Evolutionary conservation across 805 yeast species (phyloP), one percentile per base, ranked within the genome.

Genomic region (Cyberlindnera petersonii): DNA sequence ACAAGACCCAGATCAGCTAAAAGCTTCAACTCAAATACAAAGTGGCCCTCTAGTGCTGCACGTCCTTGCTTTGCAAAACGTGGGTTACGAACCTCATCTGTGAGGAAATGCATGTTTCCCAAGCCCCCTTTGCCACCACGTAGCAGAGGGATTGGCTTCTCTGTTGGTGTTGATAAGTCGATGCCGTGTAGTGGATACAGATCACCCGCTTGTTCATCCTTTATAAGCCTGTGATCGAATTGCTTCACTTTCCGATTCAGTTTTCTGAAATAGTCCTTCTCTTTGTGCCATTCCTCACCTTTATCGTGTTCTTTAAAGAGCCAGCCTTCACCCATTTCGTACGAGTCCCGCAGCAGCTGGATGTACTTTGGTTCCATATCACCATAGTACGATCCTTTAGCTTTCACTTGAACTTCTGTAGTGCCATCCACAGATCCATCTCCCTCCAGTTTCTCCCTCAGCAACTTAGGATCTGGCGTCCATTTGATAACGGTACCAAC

Each of bases 101-200:
- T 87, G 34, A 86, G 68, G 56, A 93, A 93, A 59, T 91, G 96
- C 93, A 87, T 87, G 60, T 93, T 93, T 1, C 98, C 98, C 66
- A 91, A 70, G 0, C 98, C 98, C 16, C 98, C 98, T 46, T 71
- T 69, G 9, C 98, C 98, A 30, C 98, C 98, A 50, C 73, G 74
- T 32, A 89, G 53, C 15, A 93, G 51, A 36, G 85, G 63, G 4
- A 82, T 59, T 2, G 98, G 96, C 31, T 71, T 74, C 2, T 72
- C 72, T 0, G 86, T 69, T 14, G 80, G 77, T 46, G 68, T 60
- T 42, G 71, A 63, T 32, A 86, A 63, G 60, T 93, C 98, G 19
- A 86, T 56, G 0, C 98, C 98, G n/a, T 71, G 67, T 4, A 84
- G 42, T 0, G 98, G 98, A 52, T 89, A 81, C 33, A 72, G 66